Conservation (phyloP, 2,329 filamentous ascomycete species). For the Scedosporium apiospermum region DNA sequence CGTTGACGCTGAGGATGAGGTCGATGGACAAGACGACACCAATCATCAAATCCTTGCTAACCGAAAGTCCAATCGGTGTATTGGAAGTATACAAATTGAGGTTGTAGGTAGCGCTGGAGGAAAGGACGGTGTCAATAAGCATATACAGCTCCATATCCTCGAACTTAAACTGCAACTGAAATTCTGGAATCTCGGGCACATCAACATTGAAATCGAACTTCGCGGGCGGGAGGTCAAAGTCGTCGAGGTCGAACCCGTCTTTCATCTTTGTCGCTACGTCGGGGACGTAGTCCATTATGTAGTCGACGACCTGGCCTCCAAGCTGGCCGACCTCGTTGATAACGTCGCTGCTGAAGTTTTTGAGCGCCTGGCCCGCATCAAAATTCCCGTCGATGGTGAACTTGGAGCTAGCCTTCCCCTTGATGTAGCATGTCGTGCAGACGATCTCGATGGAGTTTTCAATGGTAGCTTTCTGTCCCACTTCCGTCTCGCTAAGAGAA, state of each 20-base stretch:
- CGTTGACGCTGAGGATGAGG: conserved; percentile 38
- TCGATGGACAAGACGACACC: conserved; percentile 41
- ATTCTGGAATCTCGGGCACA: conserved; percentile 30
- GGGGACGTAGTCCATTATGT: not conserved
- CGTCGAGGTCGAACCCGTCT: conserved; percentile 15
- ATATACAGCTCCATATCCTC: conserved; percentile 44
- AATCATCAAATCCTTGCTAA: conserved; percentile 28
- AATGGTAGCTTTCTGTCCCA: conserved; percentile 12
- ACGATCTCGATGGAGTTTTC: conserved; percentile 27
- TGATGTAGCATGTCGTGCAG: conserved; percentile 41
- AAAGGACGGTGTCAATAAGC: conserved; percentile 31
- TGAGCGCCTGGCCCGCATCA: conserved; percentile 24
- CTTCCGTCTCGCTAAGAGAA: not conserved
- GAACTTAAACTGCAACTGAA: conserved; percentile 34
- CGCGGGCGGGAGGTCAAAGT: conserved; percentile 17
- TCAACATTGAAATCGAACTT: conserved; percentile 34
- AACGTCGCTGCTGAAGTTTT: conserved; percentile 9
- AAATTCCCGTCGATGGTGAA: conserved; percentile 31
- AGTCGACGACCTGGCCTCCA: not conserved
- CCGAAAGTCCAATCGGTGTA: conserved; percentile 29
- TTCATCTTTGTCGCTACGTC: not conserved
- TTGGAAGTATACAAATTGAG: conserved; percentile 38
- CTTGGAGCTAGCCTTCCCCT: conserved; percentile 31
- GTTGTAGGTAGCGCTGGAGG: conserved; percentile 31
- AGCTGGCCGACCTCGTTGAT: not conserved